These are phyloP conservation scores for Pseudogymnoascus sp. DNA, from an alignment of 2,329 filamentous ascomycete genomes.

Conservation along the genomic window DNA sequence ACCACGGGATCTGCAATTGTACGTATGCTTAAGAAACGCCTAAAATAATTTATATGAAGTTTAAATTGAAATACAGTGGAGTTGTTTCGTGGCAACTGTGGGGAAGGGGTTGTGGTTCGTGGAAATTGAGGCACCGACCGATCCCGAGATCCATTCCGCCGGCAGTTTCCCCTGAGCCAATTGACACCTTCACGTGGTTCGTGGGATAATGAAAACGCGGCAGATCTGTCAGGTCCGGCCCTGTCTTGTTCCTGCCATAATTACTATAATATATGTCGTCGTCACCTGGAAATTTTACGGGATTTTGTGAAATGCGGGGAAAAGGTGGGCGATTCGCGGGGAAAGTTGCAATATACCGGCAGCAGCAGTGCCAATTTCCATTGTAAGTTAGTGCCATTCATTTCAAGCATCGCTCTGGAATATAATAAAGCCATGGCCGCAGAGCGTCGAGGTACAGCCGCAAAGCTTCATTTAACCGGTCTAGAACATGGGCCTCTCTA, in stretches of 20 bases:
- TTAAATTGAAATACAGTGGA: not conserved
- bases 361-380: not conserved
- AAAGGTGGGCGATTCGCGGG: not conserved
- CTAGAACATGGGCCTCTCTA: not conserved
- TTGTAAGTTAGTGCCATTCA: not conserved
- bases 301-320: not conserved
- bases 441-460: not conserved
- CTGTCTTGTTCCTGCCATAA: not conserved
- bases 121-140: not conserved
- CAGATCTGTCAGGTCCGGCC: not conserved
- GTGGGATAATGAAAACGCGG: not conserved
- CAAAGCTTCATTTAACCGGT: not conserved
- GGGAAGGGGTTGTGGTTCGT: not conserved
- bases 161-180: not conserved
- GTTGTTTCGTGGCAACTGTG: not conserved
- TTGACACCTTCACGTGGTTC: not conserved
- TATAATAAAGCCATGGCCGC: not conserved
- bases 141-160: not conserved
- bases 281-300: not conserved
- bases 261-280: not conserved
- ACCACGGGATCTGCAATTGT: not conserved
- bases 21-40: slow-evolving; percentile 3
- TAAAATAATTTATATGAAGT: slow-evolving; percentile 3
- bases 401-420: not conserved
- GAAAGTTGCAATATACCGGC: not conserved